Base-by-base conservation (phyloP, 441 rosid genomes). In the Omphalea diandra region DNA sequence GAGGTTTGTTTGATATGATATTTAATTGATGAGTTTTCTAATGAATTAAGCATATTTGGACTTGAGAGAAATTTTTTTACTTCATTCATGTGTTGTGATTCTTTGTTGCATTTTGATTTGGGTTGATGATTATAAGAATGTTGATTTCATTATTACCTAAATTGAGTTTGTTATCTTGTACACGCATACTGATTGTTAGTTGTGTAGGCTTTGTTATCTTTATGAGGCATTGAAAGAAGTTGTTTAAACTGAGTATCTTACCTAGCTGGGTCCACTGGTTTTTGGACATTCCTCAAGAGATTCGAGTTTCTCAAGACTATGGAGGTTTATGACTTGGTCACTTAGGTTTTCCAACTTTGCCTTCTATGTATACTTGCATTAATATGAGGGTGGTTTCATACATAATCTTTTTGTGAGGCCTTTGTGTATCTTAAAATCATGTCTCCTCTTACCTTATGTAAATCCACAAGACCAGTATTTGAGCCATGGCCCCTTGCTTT, bases 1-100 rank as follows among this genome's bases (percentile, higher is more conserved):
- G 59, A 82, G 89, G 95, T 90, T 63, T 63, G 83, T 67, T 64
- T 58, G 50, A 52, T 80, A 64, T 62, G 33, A 67, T 75, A 53
- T 24, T 31, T 35, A 32, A 66, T 59, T 66, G 64, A 46, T 40
- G 1, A 41, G 18, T 60, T 41, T 36, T 26, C 12, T 35, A 14
- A 18, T 12, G 26, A 2, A 65, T 65, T n/a, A 24, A 2, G n/a
- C n/a, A n/a, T n/a, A n/a, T n/a, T n/a, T n/a, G n/a, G n/a, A n/a
- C n/a, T n/a, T n/a, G n/a, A n/a, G 24, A 11, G 20, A 22, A n/a
- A n/a, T n/a, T 33, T n/a, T n/a, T n/a, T n/a, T 27, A 0, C 26
- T 31, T 70, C 29, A 3, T 27, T 52, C 65, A 12, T 57, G 41
- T 35, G 14, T 54, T 20, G 35, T 58, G 29, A 17, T 36, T 7